Evolutionary conservation across 2,329 filamentous ascomycete genomes (phyloP).

Genomic region (Aspergillus brunneoviolaceus): DNA sequence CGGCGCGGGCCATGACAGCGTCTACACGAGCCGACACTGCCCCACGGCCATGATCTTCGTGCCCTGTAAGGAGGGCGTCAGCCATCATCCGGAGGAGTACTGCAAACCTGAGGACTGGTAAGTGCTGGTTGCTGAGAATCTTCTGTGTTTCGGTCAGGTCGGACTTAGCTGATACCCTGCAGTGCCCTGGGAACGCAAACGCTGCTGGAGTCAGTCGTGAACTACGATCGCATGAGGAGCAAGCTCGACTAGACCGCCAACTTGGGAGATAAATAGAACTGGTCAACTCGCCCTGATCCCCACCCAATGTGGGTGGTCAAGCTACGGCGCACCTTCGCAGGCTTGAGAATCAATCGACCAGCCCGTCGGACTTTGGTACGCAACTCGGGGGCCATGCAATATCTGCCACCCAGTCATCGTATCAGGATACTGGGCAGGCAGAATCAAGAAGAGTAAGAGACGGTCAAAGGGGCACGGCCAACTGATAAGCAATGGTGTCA

Average conservation of each 20-base stretch:
- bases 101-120: slow-evolving; percentile 49
- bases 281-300: not conserved
- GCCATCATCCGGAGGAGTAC: slow-evolving; percentile 60
- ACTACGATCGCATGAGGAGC: slow-evolving; percentile 24
- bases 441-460: no score
- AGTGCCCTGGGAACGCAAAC: slow-evolving; percentile 44
- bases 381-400: no score
- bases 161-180: not conserved
- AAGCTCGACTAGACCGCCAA: not conserved
- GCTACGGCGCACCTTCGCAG: no score
- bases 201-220: slow-evolving; percentile 49
- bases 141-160: not conserved
- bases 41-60: slow-evolving; percentile 66
- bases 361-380: no score
- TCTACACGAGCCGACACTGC: slow-evolving; percentile 54
- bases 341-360: no score
- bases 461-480: no score
- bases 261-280: not conserved
- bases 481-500: no score
- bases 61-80: slow-evolving; percentile 57
- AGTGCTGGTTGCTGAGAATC: slow-evolving; percentile 3
- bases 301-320: not conserved
- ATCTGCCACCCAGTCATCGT: no score
- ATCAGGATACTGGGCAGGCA: no score
- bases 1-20: slow-evolving; percentile 61